Evolutionary conservation across 2,329 filamentous ascomycete species (phyloP), one percentile per base, ranked within the genome.

Genomic region (Fusarium coicis): DNA sequence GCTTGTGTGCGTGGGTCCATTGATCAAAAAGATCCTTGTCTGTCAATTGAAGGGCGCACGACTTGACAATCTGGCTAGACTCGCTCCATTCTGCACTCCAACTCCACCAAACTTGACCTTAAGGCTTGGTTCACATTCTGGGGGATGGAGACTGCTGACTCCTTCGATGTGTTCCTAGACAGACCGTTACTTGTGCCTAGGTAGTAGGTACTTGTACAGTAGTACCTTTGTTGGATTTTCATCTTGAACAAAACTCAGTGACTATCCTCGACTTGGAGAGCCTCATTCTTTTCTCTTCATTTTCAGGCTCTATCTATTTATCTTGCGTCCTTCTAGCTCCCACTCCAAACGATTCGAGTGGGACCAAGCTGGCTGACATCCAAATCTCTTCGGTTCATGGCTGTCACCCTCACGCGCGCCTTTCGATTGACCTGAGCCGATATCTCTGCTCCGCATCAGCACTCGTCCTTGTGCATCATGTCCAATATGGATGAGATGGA

Each of bases 401-500:
- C 47, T 66, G 72, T 66, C 72, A 70, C 54, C 67, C 55, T 68
- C n/a, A 59, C 63, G 32, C 66, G 56, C 77, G 73, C 74, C 76
- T 72, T 78, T 72, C 66, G 47, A 63, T 70, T 72, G 75, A 75
- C 66, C 44, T 70, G 39, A 70, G 64, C 44, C 66, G 66, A 70
- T 66, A 70, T 68, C 28, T 49, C 26, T 68, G 50, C 57, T 62
- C 66, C 60, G 66, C 68, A 70, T 50, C 66, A 57, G 53, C 40
- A 49, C 37, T 63, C 61, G 61, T 14, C 65, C 58, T 64, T 66
- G 70, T 60, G 66, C 74, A 74, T 55, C 63, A 82, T 82, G 81
- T 66, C 81, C n/a, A 68, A 75, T 64, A 76, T 88, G 71, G 84
- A 89, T 63, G 86, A 89, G 60, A 83, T 88, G 84, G 89, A 92